Evolutionary conservation across 2,329 filamentous ascomycete genomes (phyloP).

Genomic region (Apiospora koreana): DNA sequence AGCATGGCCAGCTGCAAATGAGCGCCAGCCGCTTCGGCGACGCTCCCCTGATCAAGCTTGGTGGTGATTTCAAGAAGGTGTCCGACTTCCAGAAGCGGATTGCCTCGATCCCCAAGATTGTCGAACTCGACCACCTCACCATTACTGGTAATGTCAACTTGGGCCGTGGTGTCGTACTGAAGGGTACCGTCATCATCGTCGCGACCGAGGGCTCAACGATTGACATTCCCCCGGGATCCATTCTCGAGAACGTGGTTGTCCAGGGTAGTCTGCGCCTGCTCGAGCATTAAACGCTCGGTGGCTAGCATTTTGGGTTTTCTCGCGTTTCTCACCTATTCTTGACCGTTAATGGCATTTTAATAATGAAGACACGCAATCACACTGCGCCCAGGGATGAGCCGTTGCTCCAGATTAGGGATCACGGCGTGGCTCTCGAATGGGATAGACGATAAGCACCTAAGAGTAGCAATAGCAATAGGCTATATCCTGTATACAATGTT

Average conservation of each 20-base stretch:
- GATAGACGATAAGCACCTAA: conserved; percentile 3
- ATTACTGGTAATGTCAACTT: conserved; percentile 98
- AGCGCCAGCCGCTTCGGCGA: conserved; percentile 96
- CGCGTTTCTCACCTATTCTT: background rate
- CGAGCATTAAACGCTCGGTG: conserved; percentile 54
- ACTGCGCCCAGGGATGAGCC: background rate
- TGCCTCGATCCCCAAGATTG: conserved; percentile 83
- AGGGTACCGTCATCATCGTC: conserved; percentile 98
- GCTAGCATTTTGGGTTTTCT: background rate
- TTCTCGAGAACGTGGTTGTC: conserved; percentile 98
- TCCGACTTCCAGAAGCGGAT: conserved; percentile 93
- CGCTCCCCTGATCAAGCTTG: conserved; percentile 97
- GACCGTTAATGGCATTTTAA: conserved; percentile 1
- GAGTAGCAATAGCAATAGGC: conserved; percentile 6
- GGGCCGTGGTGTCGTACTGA: conserved; percentile 90
- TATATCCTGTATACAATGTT: background rate
- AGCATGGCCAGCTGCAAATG: conserved; percentile 97
- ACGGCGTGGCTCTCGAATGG: background rate
- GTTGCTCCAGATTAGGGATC: background rate
- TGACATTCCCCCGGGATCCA: conserved; percentile 92
- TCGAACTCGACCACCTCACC: conserved; percentile 91
- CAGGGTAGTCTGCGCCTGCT: conserved; percentile 86
- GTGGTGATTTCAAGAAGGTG: conserved; percentile 99
- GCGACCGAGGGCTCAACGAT: conserved; percentile 98
- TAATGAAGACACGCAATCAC: background rate